Base-by-base conservation (phyloP, 148 eudicot genomes). In the Chenopodium berlandieri region DNA sequence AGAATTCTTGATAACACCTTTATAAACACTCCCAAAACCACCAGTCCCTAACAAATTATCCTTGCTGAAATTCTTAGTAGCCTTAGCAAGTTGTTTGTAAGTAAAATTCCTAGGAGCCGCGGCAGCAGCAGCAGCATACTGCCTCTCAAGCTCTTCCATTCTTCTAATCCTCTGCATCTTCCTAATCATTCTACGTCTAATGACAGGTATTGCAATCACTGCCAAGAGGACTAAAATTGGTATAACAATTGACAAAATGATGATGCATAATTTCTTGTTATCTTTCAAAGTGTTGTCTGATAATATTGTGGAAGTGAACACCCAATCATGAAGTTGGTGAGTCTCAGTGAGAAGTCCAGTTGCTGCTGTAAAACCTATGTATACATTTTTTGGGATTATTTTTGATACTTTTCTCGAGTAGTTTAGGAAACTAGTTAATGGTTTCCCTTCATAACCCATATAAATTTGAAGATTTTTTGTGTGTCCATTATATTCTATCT, bases 1-100 rank as follows among this genome's bases (percentile, higher is more conserved):
- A 47, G 86, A 71, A 79, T 89, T 85, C 0, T 76, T 46, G 40
- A 90, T 20, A 20, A 83, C 73, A 7, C 94, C 97, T 85, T 86
- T 87, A 81, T 87, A 93, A 84, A 93, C 97, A 75, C 91, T 91
- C 34, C 97, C 97, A 84, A 90, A 90, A 5, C 94, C 94, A 23
- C 97, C 97, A 64, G 80, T 86, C n/a, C 97, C 93, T 63, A 93
- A 69, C 76, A 93, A 67, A 73, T 91, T 91, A 7, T 88, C 89
- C 85, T 88, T 87, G 81, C 87, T 86, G 50, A 93, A 93, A 37
- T 86, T 88, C 31, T 78, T 67, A 11, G 97, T 93, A 16, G 97
- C 97, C 82, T 86, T 90, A 46, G 88, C 81, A 73, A 92, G 89
- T 78, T 90, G 84, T 69, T 82, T 82, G 68, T 89, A 90, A 20